Evolutionary conservation across 257 asterid genomes (phyloP).

Genomic region (Fraxinus cuspidata): DNA sequence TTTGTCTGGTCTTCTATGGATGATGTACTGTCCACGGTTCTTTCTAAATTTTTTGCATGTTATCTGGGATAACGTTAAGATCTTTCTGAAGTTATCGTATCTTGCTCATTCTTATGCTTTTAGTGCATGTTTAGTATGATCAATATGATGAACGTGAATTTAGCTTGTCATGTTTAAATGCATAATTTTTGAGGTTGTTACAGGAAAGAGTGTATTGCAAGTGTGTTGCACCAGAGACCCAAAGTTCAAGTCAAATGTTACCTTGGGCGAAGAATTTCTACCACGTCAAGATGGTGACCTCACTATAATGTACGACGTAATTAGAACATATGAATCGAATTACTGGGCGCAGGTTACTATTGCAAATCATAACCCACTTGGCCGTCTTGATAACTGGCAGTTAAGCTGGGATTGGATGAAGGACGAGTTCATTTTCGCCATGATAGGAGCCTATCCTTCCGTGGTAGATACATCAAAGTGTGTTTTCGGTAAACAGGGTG

Average conservation of each 20-base stretch:
- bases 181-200: background rate
- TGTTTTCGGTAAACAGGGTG: conserved; percentile 69
- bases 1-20: background rate
- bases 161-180: conserved; percentile 1
- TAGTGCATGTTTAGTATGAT: background rate
- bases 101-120: too few species aligned
- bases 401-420: conserved; percentile 99
- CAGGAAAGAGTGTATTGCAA: conserved; percentile 72
- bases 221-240: conserved; percentile 71
- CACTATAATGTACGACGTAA: conserved; percentile 75
- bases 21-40: background rate
- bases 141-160: too few species aligned
- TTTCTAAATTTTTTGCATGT: too few species aligned
- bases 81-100: too few species aligned
- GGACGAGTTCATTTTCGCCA: conserved; percentile 74
- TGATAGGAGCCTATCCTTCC: conserved; percentile 85
- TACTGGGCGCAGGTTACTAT: conserved; percentile 88
- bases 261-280: conserved; percentile 52
- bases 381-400: conserved; percentile 87
- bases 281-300: conserved; percentile 79
- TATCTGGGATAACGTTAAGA: too few species aligned
- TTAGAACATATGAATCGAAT: conserved; percentile 64
- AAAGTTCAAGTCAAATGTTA: conserved; percentile 42
- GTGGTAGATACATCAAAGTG: conserved; percentile 67
- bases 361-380: conserved; percentile 76